Base-by-base conservation (phyloP, 305 asterid species). In the Plantago lanceolata region DNA sequence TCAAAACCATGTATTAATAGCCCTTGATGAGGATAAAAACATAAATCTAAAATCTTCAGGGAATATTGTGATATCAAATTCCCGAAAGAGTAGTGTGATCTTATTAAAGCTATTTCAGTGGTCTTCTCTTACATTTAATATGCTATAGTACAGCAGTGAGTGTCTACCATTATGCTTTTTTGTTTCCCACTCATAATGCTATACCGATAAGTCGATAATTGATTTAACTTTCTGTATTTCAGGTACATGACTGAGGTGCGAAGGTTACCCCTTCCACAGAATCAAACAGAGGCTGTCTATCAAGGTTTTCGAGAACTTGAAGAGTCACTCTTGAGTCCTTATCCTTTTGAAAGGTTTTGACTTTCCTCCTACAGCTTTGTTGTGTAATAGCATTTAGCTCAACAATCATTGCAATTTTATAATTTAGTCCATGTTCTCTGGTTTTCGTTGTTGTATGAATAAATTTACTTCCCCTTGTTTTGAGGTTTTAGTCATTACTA, bases 231-330 rank as follows among this genome's bases (percentile, higher is more conserved):
- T 26, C 65, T 61, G 24, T 68, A 50, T 52, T 18, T 59, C 84
- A 92, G 97, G 88, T 89, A 81, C 61, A 84, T 87, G 97, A 83
- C 97, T 28, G 99, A 93, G 76, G 96, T 89, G 48, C 73, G 86
- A 63, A 82, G 99, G 71, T 53, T 89, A 72, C 81, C 97, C 50
- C 89, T 89, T 67, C 85, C 96, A 7, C 88, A 84, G 74, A 79
- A 75, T 61, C 90, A 87, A 73, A 89, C 92, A 16, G 96, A 89
- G 73, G 79, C 83, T 0, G 86, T 93, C 26, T 89, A 81, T 70
- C 77, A 79, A 43, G 95, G 95, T 48, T 87, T 87, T 48, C 80
- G 88, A 69, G 97, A 93, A 76, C 90, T 93, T 16, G 99, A 89
- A 75, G 97, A 87, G 60, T 87, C 95, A 8, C 86, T 93, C 37